Conservation (phyloP, 257 asterid genomes). For the Craterostigma plantagineum region DNA sequence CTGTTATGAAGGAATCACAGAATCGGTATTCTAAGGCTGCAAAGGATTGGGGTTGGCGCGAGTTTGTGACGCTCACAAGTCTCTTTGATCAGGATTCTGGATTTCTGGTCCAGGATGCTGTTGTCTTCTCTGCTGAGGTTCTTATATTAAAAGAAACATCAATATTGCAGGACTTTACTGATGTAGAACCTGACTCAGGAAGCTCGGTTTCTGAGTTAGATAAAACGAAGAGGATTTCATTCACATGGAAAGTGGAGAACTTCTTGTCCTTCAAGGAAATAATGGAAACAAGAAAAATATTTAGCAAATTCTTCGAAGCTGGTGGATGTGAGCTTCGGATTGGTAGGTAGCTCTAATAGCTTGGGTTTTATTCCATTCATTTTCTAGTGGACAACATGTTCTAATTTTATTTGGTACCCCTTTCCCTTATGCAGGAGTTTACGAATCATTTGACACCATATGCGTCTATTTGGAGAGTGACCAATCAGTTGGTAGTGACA, state of each 20-base stretch:
- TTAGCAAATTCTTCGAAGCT: slow-evolving; percentile 96
- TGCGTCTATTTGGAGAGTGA: slow-evolving; percentile 98
- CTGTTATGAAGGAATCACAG: slow-evolving; percentile 95
- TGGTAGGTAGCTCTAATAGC: slow-evolving; percentile 45
- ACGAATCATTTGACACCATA: slow-evolving; percentile 94
- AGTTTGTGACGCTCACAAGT: slow-evolving; percentile 96
- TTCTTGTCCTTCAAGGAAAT: slow-evolving; percentile 94
- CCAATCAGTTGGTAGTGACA: slow-evolving; percentile 78
- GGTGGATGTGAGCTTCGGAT: slow-evolving; percentile 99
- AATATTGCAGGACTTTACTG: slow-evolving; percentile 47
- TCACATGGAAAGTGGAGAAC: slow-evolving; percentile 98
- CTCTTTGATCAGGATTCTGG: slow-evolving; percentile 99
- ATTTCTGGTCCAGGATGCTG: slow-evolving; percentile 80
- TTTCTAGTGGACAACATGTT: slow-evolving; percentile 1
- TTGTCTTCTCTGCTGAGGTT: slow-evolving; percentile 88
- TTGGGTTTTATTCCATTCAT: slow-evolving; percentile 3
- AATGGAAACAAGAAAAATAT: slow-evolving; percentile 93
- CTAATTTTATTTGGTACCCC: slow-evolving; percentile 10
- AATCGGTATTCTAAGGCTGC: slow-evolving; percentile 98
- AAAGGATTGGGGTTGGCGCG: slow-evolving; percentile 99
- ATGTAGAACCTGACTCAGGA: slow-evolving; percentile 39
- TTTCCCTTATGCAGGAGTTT: slow-evolving; percentile 62
- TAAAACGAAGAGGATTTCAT: slow-evolving; percentile 59
- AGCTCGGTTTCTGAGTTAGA: slow-evolving; percentile 25
- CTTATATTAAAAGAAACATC: slow-evolving; percentile 94